Conservation (phyloP, 2,329 filamentous ascomycete species). For the Ceratocystis papillata region DNA sequence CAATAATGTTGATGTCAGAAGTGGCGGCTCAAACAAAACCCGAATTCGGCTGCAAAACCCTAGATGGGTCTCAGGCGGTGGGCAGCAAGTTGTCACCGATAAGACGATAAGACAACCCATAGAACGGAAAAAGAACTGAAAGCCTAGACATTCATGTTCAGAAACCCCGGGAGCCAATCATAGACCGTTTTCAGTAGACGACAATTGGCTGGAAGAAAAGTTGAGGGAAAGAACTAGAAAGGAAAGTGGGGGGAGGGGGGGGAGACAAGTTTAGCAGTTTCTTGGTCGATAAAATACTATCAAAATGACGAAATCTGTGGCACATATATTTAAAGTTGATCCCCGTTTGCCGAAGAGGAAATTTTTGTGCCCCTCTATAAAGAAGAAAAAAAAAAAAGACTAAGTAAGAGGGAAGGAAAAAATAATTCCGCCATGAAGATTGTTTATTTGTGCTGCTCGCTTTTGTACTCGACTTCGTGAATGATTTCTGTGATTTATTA, state of each 20-base stretch:
- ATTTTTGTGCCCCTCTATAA: constrained; percentile 8
- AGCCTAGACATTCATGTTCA: too few species aligned
- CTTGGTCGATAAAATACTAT: background rate
- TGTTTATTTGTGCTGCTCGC: background rate
- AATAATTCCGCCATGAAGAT: background rate
- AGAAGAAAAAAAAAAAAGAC: background rate
- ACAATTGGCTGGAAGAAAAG: background rate
- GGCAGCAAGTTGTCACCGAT: too few species aligned
- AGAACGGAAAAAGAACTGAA: too few species aligned
- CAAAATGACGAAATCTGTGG: background rate
- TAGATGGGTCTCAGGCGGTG: too few species aligned
- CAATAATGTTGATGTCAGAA: too few species aligned
- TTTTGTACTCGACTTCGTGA: background rate
- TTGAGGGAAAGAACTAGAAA: background rate
- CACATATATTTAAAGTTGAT: background rate
- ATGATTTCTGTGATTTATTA: background rate
- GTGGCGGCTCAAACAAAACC: too few species aligned
- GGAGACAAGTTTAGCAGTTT: too few species aligned
- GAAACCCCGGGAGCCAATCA: too few species aligned
- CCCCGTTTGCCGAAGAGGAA: background rate
- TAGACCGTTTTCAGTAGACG: too few species aligned
- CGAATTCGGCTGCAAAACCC: too few species aligned
- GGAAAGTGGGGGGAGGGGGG: background rate
- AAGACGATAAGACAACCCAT: too few species aligned
- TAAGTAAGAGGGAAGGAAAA: background rate